These are phyloP conservation scores for Thymus mandschuricus DNA, from an alignment of 257 asterid genomes.

Conservation along the genomic window DNA sequence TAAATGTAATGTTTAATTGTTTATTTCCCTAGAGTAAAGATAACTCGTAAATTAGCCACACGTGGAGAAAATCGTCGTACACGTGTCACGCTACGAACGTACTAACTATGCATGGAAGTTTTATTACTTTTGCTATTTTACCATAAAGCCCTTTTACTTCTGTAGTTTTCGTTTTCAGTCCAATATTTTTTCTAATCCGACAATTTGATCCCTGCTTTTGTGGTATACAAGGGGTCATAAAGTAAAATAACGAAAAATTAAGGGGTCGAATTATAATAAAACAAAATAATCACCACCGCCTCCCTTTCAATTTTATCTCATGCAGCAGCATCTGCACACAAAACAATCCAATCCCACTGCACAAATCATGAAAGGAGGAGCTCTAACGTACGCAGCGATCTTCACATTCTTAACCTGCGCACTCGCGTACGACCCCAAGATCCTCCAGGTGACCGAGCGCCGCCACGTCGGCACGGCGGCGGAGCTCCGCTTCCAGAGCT, in stretches of 20 bases:
- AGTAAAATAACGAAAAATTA: not conserved
- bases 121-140: too few relatives aligned
- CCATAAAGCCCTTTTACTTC: too few relatives aligned
- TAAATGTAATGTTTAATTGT: too few relatives aligned
- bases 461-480: constrained; percentile 60
- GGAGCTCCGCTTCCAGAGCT: constrained; percentile 65
- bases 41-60: too few relatives aligned
- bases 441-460: constrained; percentile 72
- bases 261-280: constrained; percentile 29
- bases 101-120: too few relatives aligned
- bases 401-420: constrained; percentile 56
- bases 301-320: not conserved
- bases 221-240: not conserved
- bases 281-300: constrained; percentile 20
- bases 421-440: constrained; percentile 41
- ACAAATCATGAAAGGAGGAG: constrained; percentile 43
- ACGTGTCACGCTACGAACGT: too few relatives aligned
- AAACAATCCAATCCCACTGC: constrained; percentile 3
- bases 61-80: too few relatives aligned
- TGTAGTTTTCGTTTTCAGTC: too few relatives aligned
- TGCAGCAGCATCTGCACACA: not conserved
- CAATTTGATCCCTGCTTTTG: too few relatives aligned
- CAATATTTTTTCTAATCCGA: too few relatives aligned
- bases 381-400: constrained; percentile 40
- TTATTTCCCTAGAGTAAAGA: too few relatives aligned